Base-by-base conservation (phyloP, 352 stramenopile genomes). In the Phytopythium boreale region DNA sequence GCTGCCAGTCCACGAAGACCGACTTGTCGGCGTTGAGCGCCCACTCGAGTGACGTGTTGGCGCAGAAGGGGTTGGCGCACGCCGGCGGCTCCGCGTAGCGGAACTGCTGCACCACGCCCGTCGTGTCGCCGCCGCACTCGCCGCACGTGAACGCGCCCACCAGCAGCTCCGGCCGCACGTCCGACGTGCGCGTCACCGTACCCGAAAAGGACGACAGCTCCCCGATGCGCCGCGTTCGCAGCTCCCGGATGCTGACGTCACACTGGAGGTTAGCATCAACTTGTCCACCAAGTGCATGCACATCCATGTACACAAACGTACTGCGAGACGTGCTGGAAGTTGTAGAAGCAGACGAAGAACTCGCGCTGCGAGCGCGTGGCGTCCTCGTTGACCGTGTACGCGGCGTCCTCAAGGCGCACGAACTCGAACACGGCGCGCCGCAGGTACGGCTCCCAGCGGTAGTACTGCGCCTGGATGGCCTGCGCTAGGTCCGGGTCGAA, bases 1-100 rank as follows among this genome's bases (percentile, higher is more conserved):
- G 91, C 79, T 99, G 98, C 97, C 97, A 99, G 74, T 99, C 98
- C 15, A 98, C 94, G 69, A 99, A 99, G 37, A 97, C 85, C 24
- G 85, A 98, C 60, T 91, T 94, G 53, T 97, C 87, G 0, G 87
- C 84, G 70, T 97, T 84, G 10, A 98, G 79, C 64, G 94, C 86
- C 79, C 84, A 95, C 19, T 72, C 74, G 29, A 76, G 80, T 2
- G 20, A 19, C 49, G 92, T 97, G 68, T 98, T 98, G 51, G 89
- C 79, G 77, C 97, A 99, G 26, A 96, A 90, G 19, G 94, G 92
- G 70, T 99, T 99, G 50, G 94, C 82, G 81, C 98, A 99, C 64
- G 98, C 90, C 36, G 93, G 85, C 0, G 98, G 98, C 67, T 98
- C 84, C 9, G 95, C 99, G 77, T 98, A 99, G 69, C 97, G 84